Base-by-base conservation (phyloP, 345 rosid species). In the Populus euphratica region DNA sequence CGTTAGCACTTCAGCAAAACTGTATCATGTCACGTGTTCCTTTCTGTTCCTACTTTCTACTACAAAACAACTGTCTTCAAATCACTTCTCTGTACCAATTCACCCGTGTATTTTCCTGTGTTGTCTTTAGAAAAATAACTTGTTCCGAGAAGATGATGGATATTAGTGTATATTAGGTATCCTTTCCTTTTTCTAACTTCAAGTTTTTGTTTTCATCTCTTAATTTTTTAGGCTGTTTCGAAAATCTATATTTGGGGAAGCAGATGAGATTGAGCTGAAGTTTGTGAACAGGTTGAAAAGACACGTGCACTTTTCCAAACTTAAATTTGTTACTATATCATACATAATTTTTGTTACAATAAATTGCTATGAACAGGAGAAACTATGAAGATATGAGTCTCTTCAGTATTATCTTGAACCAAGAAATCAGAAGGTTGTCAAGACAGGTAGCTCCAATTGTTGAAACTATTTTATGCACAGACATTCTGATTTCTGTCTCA, bases 211-310 rank as follows among this genome's bases (percentile, higher is more conserved):
- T 59, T 63, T 43, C 33, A 43, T 39, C 71, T 70, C 44, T 84
- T 73, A 65, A 35, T 64, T 73, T 78, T 68, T 36, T 77, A 96
- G 99, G 91, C 79, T 96, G 76, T 96, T 96, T 78, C 98, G 99
- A 31, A 96, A 93, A 84, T 91, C 88, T 39, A 93, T 96, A 73
- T 93, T 96, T 81, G 99, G 99, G 11, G 94, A 84, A 67, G 98
- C 99, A 16, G 99, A 96, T 90, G 99, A 93, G 83, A 90, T 96
- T 43, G 99, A 96, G 79, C 77, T 96, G 82, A 96, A 80, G 91
- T 96, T 96, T 81, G 68, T 96, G 96, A 88, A 92, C 91, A 96
- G 99, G 99, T 96, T 80, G 59, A 27, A 56, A 77, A 47, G 29
- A 50, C 17, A 23, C 47, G 9, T 33, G 36, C 35, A 33, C 68